Conservation (phyloP, 1,284 basidiomycete species). For the Chondrostereum purpureum region DNA sequence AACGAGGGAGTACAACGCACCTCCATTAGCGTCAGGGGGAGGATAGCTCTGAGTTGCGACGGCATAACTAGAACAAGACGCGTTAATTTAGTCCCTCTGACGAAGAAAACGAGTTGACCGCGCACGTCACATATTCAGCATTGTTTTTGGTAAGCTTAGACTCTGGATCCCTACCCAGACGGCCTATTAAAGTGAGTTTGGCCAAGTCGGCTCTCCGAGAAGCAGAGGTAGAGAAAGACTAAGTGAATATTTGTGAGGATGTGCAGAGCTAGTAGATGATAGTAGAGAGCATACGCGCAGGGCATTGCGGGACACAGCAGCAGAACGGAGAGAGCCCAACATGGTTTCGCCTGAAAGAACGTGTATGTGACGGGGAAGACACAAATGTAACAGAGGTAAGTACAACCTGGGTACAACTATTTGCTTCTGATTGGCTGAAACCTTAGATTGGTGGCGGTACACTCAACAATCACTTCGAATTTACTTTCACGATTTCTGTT, state of each 20-base stretch:
- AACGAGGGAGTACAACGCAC: constrained; percentile 29
- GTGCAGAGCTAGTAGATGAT: not conserved
- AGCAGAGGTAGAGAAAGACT: constrained; percentile 67
- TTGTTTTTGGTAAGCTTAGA: constrained; percentile 60
- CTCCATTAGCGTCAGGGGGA: constrained; percentile 54
- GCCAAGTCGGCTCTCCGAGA: constrained; percentile 54
- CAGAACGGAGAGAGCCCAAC: constrained; percentile 41
- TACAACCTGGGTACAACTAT: not conserved
- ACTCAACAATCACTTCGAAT: not conserved
- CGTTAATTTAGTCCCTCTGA: not conserved
- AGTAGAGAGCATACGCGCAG: constrained; percentile 38
- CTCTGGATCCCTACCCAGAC: constrained; percentile 66
- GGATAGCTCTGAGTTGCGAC: constrained; percentile 62
- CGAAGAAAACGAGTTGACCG: constrained; percentile 14
- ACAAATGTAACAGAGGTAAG: constrained; percentile 1
- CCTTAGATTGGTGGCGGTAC: constrained; percentile 11
- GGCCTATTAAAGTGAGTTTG: constrained; percentile 71
- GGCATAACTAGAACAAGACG: constrained; percentile 48
- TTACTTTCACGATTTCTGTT: constrained; percentile 6
- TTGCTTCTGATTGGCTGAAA: constrained; percentile 12
- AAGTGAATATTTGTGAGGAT: constrained; percentile 5
- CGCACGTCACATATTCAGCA: constrained; percentile 71
- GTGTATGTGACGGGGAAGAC: constrained; percentile 5
- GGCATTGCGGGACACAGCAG: constrained; percentile 32
- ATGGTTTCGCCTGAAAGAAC: constrained; percentile 23